Base-by-base conservation (phyloP, 108 stramenopile genomes). In the Pseudonitzschia pungens region DNA sequence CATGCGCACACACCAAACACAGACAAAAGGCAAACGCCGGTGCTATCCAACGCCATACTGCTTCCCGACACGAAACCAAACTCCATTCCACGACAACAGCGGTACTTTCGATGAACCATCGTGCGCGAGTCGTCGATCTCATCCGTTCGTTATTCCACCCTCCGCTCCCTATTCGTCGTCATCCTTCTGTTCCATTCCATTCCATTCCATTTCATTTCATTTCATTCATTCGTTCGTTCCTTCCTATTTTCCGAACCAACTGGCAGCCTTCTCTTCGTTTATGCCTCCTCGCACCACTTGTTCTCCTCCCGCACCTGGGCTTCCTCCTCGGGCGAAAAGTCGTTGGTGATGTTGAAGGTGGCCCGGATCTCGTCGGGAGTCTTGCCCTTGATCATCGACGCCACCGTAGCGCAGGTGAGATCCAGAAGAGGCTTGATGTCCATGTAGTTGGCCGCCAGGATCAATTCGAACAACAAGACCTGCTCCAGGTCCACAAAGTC, bases 201-300 rank as follows among this genome's bases (percentile, higher is more conserved):
- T 43, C 11, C 11, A 11, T 6, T 43, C 11, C 11, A 11, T 43
- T 43, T 43, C 11, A 6, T 43, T 43, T 43, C 9, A 9, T 43
- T 43, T 6, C 42, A 9, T 43, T 43, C 11, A 11, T 43, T 43
- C 9, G 6, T 6, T 43, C 14, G 3, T 48, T 14, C 45, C 18
- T 2, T 48, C 2, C 45, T 48, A 18, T 48, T 14, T 18, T 48
- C 14, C 18, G n/a, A n/a, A n/a, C n/a, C n/a, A n/a, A n/a, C n/a
- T n/a, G n/a, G n/a, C n/a, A n/a, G n/a, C n/a, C n/a, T n/a, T 48
- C 10, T 48, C 45, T 62, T 62, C 40, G 18, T 73, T 82, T 92
- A 98, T n/a, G 99, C 94, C 70, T 98, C 98, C 84, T 99, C 99
- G 65, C 97, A 98, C 99, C 99, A 99, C 83, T 99, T 99, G 90